Conservation (phyloP, 768 basidiomycete genomes). For the Pisolithus marmoratus region DNA sequence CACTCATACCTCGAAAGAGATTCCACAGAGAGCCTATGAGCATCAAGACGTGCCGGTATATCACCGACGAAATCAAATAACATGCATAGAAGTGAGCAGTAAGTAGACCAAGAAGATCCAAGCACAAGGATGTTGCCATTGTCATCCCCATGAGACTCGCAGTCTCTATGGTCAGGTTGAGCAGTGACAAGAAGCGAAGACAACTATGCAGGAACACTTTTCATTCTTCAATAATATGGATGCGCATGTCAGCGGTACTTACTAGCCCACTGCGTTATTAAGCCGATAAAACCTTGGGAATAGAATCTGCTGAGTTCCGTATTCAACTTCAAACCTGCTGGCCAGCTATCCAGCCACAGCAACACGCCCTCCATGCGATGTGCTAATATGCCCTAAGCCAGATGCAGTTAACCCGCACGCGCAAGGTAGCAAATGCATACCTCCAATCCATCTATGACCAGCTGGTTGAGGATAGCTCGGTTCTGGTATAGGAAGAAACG, state of each 20-base stretch:
- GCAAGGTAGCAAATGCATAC: slow-evolving; percentile 23
- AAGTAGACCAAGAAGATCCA: slow-evolving; percentile 61
- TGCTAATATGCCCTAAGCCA: slow-evolving; percentile 18
- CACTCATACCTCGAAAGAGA: slow-evolving; percentile 71
- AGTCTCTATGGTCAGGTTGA: slow-evolving; percentile 31
- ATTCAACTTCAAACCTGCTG: slow-evolving; percentile 93
- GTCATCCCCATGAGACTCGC: slow-evolving; percentile 48
- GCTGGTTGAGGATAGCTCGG: slow-evolving; percentile 37
- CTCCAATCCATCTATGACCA: slow-evolving; percentile 33
- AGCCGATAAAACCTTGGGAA: slow-evolving; percentile 59
- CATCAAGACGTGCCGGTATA: slow-evolving; percentile 57
- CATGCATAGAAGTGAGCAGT: slow-evolving; percentile 70
- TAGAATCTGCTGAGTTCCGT: slow-evolving; percentile 88
- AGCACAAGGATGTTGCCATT: slow-evolving; percentile 55
- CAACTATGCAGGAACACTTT: slow-evolving; percentile 18
- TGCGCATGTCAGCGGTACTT: slow-evolving; percentile 21
- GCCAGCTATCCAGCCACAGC: slow-evolving; percentile 91
- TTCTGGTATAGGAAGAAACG: slow-evolving; percentile 71
- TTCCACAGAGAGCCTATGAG: slow-evolving; percentile 74
- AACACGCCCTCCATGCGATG: slow-evolving; percentile 46
- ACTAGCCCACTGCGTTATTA: slow-evolving; percentile 74
- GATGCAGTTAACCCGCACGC: not conserved
- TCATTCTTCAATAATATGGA: not conserved
- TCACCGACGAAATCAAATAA: slow-evolving; percentile 54
- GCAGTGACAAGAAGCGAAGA: slow-evolving; percentile 15